These are phyloP conservation scores for Filobasidium floriforme DNA, from an alignment of 768 basidiomycete genomes.

Conservation along the genomic window DNA sequence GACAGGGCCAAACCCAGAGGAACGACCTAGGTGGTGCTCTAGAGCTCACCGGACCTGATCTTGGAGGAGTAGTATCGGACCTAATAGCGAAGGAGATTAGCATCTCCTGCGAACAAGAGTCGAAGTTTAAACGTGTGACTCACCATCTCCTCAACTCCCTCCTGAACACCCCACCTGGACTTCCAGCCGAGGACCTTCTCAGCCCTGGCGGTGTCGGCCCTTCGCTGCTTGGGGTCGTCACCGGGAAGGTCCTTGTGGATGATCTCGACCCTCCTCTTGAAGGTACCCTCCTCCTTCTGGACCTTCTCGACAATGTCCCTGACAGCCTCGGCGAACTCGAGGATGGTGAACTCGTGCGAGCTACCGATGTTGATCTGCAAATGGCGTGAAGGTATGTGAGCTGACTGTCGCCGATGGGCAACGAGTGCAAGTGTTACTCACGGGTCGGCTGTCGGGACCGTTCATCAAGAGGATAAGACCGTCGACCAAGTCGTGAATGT, in stretches of 20 bases:
- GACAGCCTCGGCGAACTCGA: conserved; percentile 85
- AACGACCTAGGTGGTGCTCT: conserved; percentile 11
- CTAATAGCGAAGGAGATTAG: too few species aligned
- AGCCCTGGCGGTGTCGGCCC: conserved; percentile 86
- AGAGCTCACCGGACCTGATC: conserved; percentile 38
- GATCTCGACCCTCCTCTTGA: conserved; percentile 44
- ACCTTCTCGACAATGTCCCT: conserved; percentile 88
- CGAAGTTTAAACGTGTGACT: not conserved
- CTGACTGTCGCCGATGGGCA: not conserved
- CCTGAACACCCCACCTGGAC: conserved; percentile 77
- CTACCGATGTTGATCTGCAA: conserved; percentile 80
- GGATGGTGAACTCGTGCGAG: conserved; percentile 89
- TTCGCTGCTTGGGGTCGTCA: conserved; percentile 89
- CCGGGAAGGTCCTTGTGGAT: conserved; percentile 73
- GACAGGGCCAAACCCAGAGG: not conserved
- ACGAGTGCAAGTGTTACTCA: not conserved
- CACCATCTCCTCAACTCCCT: conserved; percentile 25
- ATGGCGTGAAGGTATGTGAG: not conserved
- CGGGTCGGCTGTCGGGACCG: conserved; percentile 76
- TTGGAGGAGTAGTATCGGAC: conserved; percentile 40
- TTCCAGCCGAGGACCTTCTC: conserved; percentile 79
- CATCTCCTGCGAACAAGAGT: conserved; percentile 22
- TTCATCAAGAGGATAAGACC: conserved; percentile 69
- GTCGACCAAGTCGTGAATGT: conserved; percentile 94
- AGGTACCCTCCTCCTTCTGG: conserved; percentile 57